phyloP scores from a whole-genome alignment of 768 basidiomycete species.

The Favolaschia claudopus region DNA sequence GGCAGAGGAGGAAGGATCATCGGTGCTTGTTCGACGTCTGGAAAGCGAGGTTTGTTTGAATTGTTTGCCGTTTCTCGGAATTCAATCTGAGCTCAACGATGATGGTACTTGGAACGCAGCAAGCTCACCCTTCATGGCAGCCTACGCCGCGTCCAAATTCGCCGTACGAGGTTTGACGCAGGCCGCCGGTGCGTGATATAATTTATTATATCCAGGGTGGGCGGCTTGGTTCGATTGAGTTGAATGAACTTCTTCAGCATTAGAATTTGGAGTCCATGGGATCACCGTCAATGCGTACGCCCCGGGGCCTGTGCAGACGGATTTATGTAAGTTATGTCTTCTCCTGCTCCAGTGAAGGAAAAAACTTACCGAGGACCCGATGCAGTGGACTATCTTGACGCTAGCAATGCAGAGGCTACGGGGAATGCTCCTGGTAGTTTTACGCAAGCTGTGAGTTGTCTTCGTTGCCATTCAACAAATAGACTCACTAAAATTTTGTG shows the following conservation, averaged over 20 bases:
- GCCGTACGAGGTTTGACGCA: conserved; percentile 22
- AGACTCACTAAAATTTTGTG: too few species aligned
- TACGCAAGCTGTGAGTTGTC: too few species aligned
- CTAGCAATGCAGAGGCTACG: too few species aligned
- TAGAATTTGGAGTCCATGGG: not conserved
- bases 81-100: too few species aligned
- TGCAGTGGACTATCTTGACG: too few species aligned
- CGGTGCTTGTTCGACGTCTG: conserved; percentile 31
- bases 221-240: not conserved
- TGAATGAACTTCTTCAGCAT: not conserved
- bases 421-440: too few species aligned
- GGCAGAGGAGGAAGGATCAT: conserved; percentile 47
- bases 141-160: conserved; percentile 41
- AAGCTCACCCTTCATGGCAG: conserved; percentile 5
- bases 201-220: too few species aligned
- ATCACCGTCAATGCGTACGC: conserved; percentile 9
- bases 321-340: too few species aligned
- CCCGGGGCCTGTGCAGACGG: not conserved
- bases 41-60: conserved; percentile 16
- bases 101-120: conserved; percentile 4
- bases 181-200: conserved; percentile 14
- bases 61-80: not conserved
- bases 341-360: too few species aligned
- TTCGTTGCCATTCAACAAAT: too few species aligned
- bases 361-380: too few species aligned